These are phyloP conservation scores for Citrus sinensis DNA, from an alignment of 345 rosid genomes.

Conservation along the genomic window DNA sequence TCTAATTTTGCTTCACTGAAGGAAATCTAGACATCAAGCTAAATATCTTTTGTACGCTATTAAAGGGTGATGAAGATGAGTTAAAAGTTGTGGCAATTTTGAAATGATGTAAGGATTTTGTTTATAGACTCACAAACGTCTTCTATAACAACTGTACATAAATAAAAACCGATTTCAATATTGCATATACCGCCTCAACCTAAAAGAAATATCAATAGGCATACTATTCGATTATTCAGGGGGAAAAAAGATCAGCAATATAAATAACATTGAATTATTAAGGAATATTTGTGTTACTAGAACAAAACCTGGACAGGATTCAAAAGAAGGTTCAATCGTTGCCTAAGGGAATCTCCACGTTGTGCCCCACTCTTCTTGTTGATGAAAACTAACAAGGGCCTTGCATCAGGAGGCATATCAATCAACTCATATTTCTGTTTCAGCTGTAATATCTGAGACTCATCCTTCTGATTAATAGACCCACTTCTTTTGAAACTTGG, in stretches of 20 bases:
- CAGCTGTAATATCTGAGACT: constrained; percentile 53
- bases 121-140: not conserved
- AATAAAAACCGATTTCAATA: not conserved
- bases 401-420: constrained; percentile 74
- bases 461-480: constrained; percentile 72
- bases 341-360: constrained; percentile 67
- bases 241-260: too few species aligned
- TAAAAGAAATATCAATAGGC: not conserved
- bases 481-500: constrained; percentile 59
- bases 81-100: not conserved
- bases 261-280: not conserved
- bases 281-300: not conserved
- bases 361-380: constrained; percentile 94
- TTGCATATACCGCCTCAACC: not conserved
- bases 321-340: constrained; percentile 72
- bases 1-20: not conserved
- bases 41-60: not conserved
- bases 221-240: not conserved
- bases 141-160: not conserved
- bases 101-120: not conserved
- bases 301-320: constrained; percentile 80
- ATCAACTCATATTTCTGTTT: constrained; percentile 76
- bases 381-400: constrained; percentile 83
- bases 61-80: not conserved
- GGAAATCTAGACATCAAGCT: not conserved